A percentile compares a stretch with the other conserved stretches of the same genome.
These are phyloP conservation scores for Rubus parviflorus DNA, from an alignment of 306 rosid genomes.

Conservation along the genomic window DNA sequence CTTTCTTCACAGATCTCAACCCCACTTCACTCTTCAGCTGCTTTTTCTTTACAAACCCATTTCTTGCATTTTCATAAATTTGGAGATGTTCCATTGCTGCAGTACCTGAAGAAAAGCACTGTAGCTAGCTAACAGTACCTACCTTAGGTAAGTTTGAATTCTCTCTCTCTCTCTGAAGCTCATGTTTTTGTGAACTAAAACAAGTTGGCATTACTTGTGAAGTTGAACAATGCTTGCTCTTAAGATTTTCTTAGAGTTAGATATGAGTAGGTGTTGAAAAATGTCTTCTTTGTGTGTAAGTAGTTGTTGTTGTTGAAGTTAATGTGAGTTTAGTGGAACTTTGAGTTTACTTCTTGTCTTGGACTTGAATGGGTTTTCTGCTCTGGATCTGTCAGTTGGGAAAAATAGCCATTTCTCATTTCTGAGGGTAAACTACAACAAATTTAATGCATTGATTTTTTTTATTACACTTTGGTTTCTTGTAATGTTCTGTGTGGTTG, in stretches of 20 bases:
- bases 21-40: conserved; percentile 21
- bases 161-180: not conserved
- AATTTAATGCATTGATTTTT: conserved; percentile 22
- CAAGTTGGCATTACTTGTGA: conserved; percentile 27
- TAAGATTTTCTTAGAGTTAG: conserved; percentile 39
- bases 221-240: conserved; percentile 21
- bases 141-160: conserved; percentile 26
- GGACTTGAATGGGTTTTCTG: conserved; percentile 22
- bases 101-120: conserved; percentile 11
- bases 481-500: conserved; percentile 32
- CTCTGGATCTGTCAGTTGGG: conserved; percentile 33
- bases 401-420: conserved; percentile 8
- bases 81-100: conserved; percentile 26
- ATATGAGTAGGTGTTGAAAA: conserved; percentile 52
- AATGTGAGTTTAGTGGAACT: conserved; percentile 30
- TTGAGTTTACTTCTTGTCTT: conserved; percentile 39
- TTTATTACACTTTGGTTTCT: not conserved
- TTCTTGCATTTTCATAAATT: not conserved
- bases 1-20: conserved; percentile 30
- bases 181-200: conserved; percentile 2
- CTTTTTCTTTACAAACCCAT: not conserved
- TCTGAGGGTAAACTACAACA: conserved; percentile 1
- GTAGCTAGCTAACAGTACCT: conserved; percentile 4
- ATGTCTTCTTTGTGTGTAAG: conserved; percentile 16
- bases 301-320: conserved; percentile 41